Conservation (phyloP, 2,329 filamentous ascomycete species). For the Fusarium nisikadoi region DNA sequence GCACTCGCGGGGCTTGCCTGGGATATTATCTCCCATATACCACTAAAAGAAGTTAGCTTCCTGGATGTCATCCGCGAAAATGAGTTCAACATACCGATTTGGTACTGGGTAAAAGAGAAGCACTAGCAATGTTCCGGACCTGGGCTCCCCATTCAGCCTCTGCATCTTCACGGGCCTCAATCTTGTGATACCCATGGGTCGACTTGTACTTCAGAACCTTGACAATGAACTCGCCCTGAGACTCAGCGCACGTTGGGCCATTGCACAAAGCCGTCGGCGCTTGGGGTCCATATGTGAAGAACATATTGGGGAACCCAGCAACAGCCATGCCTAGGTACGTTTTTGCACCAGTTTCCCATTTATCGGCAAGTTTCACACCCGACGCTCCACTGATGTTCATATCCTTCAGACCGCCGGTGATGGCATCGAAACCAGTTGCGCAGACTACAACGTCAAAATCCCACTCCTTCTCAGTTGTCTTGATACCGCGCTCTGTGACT, state of each 20-base stretch:
- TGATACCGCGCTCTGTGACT: neutral
- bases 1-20: neutral
- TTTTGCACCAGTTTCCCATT: constrained; percentile 1
- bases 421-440: constrained; percentile 30
- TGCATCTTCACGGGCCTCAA: neutral
- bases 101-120: neutral
- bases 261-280: neutral
- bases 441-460: constrained; percentile 15
- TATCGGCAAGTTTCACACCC: neutral
- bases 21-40: neutral
- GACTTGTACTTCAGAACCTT: neutral
- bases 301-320: constrained; percentile 3
- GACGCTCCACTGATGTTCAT: neutral
- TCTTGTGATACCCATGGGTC: neutral
- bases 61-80: too few relatives aligned
- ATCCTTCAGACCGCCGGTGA: constrained; percentile 12
- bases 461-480: neutral
- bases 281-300: constrained; percentile 17
- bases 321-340: constrained; percentile 3
- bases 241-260: neutral
- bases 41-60: neutral
- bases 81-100: neutral
- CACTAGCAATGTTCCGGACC: neutral
- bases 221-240: neutral
- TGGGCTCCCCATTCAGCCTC: neutral